Evolutionary conservation across 371 early-diverging fungal genomes (phyloP), one percentile per base, ranked within the genome.

Genomic region (Mortierella sp.): DNA sequence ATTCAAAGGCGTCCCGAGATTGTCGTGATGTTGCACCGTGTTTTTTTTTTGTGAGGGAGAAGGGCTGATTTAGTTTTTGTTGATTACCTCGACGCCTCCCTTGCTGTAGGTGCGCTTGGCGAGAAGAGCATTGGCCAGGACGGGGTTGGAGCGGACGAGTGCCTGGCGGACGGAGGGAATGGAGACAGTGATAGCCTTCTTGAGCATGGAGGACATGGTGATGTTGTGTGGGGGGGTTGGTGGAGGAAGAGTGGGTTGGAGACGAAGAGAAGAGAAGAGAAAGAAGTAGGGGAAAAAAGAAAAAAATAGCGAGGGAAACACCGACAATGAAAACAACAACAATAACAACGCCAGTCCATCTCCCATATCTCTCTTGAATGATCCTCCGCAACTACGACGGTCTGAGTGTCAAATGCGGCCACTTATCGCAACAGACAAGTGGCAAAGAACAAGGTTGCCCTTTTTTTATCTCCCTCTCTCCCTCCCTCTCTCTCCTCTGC

Each of bases 131-230:
- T 79, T 79, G 79, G 79, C 79, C 60, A 79, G 28, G 70, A 79
- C 68, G 44, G 79, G 79, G 79, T 79, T 79, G 52, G 79, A 79
- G 79, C 79, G 79, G 52, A 44, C 50, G 45, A 79, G 74, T 28
- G 79, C 79, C 79, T 79, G 79, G 57, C 79, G 79, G 31, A 79
- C 79, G 8, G 79, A 60, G 74, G 79, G 73, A 70, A 79, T 79
- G 45, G 79, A 74, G 79, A 79, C 79, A 44, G 74, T 74, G 68
- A 68, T 45, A 54, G 79, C 79, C 74, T 73, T 74, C 79, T 79
- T 79, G 13, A 74, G 65, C 65, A 79, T 65, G 68, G 74, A 52
- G 74, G 79, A 79, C 79, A 79, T 79, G 63, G 68, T 73, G 47
- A 73, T 19, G 68, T 68, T 65, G 65, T 31, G 65, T 38, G 58